Evolutionary conservation across 2,329 filamentous ascomycete genomes (phyloP).

Genomic region (Aspergillus neotritici): DNA sequence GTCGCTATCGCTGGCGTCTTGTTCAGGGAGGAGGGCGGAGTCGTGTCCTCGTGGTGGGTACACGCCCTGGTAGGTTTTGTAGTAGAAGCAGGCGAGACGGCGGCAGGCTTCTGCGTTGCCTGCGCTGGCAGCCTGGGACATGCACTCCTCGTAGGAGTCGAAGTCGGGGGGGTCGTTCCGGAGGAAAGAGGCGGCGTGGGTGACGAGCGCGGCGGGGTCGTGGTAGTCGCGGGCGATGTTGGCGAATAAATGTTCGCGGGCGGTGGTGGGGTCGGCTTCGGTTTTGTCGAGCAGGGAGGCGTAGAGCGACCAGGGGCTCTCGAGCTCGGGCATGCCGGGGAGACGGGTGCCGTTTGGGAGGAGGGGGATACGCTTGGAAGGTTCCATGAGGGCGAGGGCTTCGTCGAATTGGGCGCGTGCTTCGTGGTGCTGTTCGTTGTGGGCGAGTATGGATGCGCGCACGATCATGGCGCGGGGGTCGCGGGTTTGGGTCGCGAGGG

Average conservation of each 20-base stretch:
- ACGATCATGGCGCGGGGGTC: slow-evolving; percentile 27
- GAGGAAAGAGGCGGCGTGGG: slow-evolving; percentile 21
- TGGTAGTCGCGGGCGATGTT: slow-evolving; percentile 27
- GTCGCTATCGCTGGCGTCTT: background rate
- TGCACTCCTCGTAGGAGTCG: slow-evolving; percentile 31
- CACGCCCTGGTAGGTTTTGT: slow-evolving; percentile 23
- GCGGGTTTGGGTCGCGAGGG: slow-evolving; percentile 17
- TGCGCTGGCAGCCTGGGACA: slow-evolving; percentile 29
- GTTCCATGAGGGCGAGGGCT: slow-evolving; percentile 21
- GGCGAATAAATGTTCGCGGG: slow-evolving; percentile 18
- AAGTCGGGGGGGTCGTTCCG: slow-evolving; percentile 14
- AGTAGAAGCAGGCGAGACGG: slow-evolving; percentile 36
- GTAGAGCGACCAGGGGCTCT: slow-evolving; percentile 28
- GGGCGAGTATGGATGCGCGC: slow-evolving; percentile 23
- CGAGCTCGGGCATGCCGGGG: background rate
- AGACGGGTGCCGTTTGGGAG: background rate
- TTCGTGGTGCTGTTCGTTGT: slow-evolving; percentile 17
- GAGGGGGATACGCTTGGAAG: slow-evolving; percentile 1
- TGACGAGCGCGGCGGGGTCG: slow-evolving; percentile 24
- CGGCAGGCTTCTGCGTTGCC: slow-evolving; percentile 25
- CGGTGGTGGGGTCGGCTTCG: slow-evolving; percentile 6
- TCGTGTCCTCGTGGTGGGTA: slow-evolving; percentile 20
- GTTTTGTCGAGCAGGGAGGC: slow-evolving; percentile 14
- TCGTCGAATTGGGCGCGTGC: slow-evolving; percentile 19
- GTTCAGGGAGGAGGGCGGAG: background rate